These are phyloP conservation scores for Yamadazyma aaseri DNA, from an alignment of 1,139 yeast genomes.

Conservation along the genomic window DNA sequence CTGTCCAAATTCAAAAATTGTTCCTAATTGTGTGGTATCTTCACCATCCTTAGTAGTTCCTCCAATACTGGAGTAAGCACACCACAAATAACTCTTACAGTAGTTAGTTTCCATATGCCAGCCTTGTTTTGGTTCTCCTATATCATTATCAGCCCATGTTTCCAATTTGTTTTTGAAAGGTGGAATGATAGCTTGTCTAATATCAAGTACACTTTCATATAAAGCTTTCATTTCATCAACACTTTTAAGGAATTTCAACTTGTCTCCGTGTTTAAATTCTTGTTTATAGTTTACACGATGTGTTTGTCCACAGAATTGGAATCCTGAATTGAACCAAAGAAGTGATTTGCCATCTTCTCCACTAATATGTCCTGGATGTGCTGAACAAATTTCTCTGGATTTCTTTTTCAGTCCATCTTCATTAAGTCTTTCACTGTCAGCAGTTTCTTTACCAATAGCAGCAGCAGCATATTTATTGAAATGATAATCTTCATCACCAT, in stretches of 20 bases:
- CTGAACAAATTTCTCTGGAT: slow-evolving; percentile 38
- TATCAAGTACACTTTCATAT: slow-evolving; percentile 23
- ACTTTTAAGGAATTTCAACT: slow-evolving; percentile 20
- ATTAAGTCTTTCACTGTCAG: slow-evolving; percentile 19
- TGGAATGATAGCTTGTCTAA: slow-evolving; percentile 30
- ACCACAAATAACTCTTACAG: slow-evolving; percentile 45
- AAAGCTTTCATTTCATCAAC: slow-evolving; percentile 20
- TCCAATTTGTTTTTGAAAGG: slow-evolving; percentile 27
- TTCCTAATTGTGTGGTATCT: slow-evolving; percentile 27
- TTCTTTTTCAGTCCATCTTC: slow-evolving; percentile 19
- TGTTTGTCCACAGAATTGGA: slow-evolving; percentile 30
- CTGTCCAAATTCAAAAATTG: slow-evolving; percentile 23
- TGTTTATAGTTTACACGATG: slow-evolving; percentile 22
- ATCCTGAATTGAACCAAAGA: slow-evolving; percentile 37
- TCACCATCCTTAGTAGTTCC: slow-evolving; percentile 24
- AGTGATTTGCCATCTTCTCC: slow-evolving; percentile 30
- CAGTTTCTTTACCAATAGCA: slow-evolving; percentile 29
- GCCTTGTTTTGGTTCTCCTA: slow-evolving; percentile 30
- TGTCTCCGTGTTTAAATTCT: slow-evolving; percentile 20
- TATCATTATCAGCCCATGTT: slow-evolving; percentile 23
- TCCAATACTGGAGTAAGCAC: slow-evolving; percentile 45
- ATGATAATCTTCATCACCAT: slow-evolving; percentile 33
- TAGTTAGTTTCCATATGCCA: slow-evolving; percentile 32
- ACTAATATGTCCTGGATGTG: slow-evolving; percentile 45
- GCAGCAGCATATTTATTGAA: slow-evolving; percentile 31